These are phyloP conservation scores for Parietaria judaica DNA, from an alignment of 306 rosid genomes.

Conservation along the genomic window DNA sequence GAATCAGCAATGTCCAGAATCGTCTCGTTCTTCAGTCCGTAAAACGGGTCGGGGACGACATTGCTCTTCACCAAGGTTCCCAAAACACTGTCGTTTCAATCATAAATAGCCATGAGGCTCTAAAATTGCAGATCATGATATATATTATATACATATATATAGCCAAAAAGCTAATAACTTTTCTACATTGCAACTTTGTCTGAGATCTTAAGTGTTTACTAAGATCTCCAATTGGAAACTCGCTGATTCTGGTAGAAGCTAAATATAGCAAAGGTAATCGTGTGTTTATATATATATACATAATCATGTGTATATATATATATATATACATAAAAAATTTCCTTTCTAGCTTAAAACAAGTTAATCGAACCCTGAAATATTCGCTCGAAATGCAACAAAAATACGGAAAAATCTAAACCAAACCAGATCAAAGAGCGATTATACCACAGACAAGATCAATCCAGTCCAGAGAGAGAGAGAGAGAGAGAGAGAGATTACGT, in stretches of 20 bases:
- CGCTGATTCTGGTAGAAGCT: too few relatives aligned
- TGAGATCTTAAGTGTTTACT: background rate
- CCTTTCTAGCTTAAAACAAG: background rate
- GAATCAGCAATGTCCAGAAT: constrained; percentile 87
- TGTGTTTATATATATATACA: background rate
- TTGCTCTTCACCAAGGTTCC: constrained; percentile 82
- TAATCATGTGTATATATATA: too few relatives aligned
- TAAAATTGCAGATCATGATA: background rate
- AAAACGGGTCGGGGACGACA: constrained; percentile 76
- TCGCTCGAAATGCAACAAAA: background rate
- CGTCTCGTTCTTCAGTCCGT: constrained; percentile 59
- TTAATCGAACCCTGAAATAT: background rate
- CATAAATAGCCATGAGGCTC: background rate
- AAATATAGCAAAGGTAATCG: too few relatives aligned
- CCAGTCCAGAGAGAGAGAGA: too few relatives aligned
- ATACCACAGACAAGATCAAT: background rate
- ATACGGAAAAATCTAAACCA: background rate
- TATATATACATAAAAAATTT: background rate
- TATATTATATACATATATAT: background rate
- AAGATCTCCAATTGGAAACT: background rate
- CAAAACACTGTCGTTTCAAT: constrained; percentile 51
- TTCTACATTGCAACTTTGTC: background rate
- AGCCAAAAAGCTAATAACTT: background rate
- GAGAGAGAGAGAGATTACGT: constrained; percentile 47
- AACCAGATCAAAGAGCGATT: too few relatives aligned